Evolutionary conservation across 2,329 filamentous ascomycete species (phyloP), one percentile per base, ranked within the genome.

Genomic region (Ustilaginoidea virens): DNA sequence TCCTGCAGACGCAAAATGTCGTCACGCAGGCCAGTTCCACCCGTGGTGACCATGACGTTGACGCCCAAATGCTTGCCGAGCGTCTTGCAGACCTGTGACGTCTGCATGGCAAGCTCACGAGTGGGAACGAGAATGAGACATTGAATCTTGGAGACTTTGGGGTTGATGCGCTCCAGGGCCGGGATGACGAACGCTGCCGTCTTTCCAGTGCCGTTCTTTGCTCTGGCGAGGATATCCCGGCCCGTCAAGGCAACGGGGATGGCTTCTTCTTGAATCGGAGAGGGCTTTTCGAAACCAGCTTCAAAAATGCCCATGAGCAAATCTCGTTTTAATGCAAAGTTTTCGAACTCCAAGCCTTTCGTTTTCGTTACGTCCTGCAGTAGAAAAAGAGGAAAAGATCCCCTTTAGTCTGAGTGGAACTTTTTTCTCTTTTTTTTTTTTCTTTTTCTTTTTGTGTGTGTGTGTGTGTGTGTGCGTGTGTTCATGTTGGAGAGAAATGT

Each of bases 281-380:
- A 98, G 11, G 90, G 90, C 60, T 92, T 94, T 55, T 98, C 90
- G 55, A 94, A 98, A 38, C 90, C 90, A 42, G 90, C 90, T 62
- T 98, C 90, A 55, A 96, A 98, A 41, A 98, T 96, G 37, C 90
- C 90, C 87, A 96, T 98, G 61, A 98, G 73, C 36, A 98, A 63
- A 51, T 93, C 82, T 51, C 90, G 72, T 63, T 92, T 93, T 44
- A 98, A 77, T 41, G 80, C 80, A 52, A 98, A 94, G 42, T 96
- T 82, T 57, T 98, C 92, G 49, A 94, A 98, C 44, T 98, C 90
- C 37, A 98, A 67, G 36, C 90, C 90, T 61, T 94, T 96, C 18
- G 87, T 98, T 46, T 85, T 86, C 33, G 87, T 96, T 36, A 98
- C 92, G 80, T 98, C 90, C 80, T 92, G 38, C 3, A 23, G 22